These are phyloP conservation scores for Lactifluus hygrophoroides DNA, from an alignment of 768 basidiomycete species.

Conservation along the genomic window DNA sequence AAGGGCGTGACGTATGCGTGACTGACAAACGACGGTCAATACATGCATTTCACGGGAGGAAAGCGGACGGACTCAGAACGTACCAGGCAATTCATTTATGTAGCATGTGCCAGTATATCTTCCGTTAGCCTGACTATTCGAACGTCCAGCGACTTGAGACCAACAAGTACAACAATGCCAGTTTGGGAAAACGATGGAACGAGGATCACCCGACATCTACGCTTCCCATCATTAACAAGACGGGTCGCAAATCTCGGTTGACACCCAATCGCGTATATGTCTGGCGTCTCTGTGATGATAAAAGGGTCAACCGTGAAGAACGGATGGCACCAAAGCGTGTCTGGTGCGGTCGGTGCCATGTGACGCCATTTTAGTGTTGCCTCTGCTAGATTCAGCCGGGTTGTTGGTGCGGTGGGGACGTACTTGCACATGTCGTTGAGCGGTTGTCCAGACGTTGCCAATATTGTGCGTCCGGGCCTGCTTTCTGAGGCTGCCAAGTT, in stretches of 20 bases:
- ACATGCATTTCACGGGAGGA: neutral
- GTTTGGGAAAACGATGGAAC: slow-evolving; percentile 19
- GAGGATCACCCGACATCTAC: slow-evolving; percentile 17
- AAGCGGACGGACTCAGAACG: neutral
- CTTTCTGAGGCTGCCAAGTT: slow-evolving; percentile 7
- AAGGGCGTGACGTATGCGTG: neutral
- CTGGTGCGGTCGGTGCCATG: slow-evolving; percentile 97
- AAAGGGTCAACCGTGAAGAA: slow-evolving; percentile 86
- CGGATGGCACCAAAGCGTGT: slow-evolving; percentile 98
- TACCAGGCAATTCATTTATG: neutral
- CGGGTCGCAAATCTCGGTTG: slow-evolving; percentile 77
- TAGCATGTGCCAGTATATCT: slow-evolving; percentile 1
- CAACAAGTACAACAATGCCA: slow-evolving; percentile 19
- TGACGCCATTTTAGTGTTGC: slow-evolving; percentile 88
- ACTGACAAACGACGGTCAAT: neutral
- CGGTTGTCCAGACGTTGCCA: slow-evolving; percentile 89
- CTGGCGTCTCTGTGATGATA: slow-evolving; percentile 74
- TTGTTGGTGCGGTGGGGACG: slow-evolving; percentile 58
- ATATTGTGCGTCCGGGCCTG: slow-evolving; percentile 41
- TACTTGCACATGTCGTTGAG: slow-evolving; percentile 96
- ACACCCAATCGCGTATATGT: slow-evolving; percentile 89
- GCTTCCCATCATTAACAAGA: slow-evolving; percentile 40
- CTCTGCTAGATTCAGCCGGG: slow-evolving; percentile 65
- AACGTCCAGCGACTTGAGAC: slow-evolving; percentile 15
- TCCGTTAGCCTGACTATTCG: slow-evolving; percentile 14